Evolutionary conservation across 306 rosid genomes (phyloP).

Genomic region (Gastrolobium bilobum): DNA sequence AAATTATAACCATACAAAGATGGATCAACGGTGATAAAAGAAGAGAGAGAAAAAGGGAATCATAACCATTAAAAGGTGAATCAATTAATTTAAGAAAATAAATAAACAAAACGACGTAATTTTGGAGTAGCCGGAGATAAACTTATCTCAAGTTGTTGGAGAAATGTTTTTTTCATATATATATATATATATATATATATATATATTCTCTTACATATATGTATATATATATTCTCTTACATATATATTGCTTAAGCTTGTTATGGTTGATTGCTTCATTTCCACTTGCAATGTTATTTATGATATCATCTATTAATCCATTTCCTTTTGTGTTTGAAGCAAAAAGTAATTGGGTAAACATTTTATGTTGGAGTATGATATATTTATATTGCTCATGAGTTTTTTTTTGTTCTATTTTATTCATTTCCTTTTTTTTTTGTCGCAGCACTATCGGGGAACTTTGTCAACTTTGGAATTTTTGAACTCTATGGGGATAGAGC

Average conservation of each 20-base stretch:
- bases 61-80: too few relatives aligned
- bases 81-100: too few relatives aligned
- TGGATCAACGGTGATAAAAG: too few relatives aligned
- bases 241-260: constrained; percentile 20
- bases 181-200: too few relatives aligned
- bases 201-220: too few relatives aligned
- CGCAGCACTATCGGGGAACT: constrained; percentile 88
- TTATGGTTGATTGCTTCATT: constrained; percentile 32
- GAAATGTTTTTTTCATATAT: too few relatives aligned
- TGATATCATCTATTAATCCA: background rate
- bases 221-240: too few relatives aligned
- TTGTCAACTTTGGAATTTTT: constrained; percentile 92
- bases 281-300: constrained; percentile 26
- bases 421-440: constrained; percentile 35
- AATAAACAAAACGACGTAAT: too few relatives aligned
- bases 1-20: too few relatives aligned
- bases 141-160: too few relatives aligned
- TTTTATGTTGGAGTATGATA: constrained; percentile 2
- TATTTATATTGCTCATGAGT: constrained; percentile 14
- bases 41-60: too few relatives aligned
- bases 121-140: too few relatives aligned
- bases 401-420: constrained; percentile 33
- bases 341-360: background rate
- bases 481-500: constrained; percentile 95
- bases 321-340: background rate